Evolutionary conservation across 2,329 filamentous ascomycete species (phyloP), one percentile per base, ranked within the genome.

Genomic region (Fusarium sp.): DNA sequence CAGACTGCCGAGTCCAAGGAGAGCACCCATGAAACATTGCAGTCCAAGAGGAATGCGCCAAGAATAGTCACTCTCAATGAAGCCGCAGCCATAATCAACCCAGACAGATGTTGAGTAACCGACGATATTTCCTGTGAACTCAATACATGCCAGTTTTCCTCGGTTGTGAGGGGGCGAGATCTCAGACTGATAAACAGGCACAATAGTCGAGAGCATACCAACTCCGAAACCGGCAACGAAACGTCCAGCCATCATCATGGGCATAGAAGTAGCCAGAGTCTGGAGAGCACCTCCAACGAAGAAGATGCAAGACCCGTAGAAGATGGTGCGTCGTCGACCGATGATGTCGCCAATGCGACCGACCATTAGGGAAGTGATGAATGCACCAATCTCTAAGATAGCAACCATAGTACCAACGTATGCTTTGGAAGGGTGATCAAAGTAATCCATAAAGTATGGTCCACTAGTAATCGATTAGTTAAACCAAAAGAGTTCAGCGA

Each of bases 31-130:
- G 50, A 97, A 81, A 78, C 96, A 98, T 82, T 99, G 96, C 91
- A 97, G 93, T 49, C 94, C 83, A 56, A 99, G 84, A 3, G 96
- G 96, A 47, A 98, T 77, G 53, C 96, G 93, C 96, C 96, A 99
- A 4, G 96, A 94, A 84, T 92, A 88, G 80, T 98, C 86, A 77
- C 86, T 93, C 70, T 94, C 83, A 79, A 99, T 98, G 80, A 88
- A 98, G 64, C 93, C 96, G 83, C 95, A 98, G 77, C 96, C 95
- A 83, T 98, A 99, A 82, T 99, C 96, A 33, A 98, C 95, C 96
- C 96, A 99, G 27, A 98, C 95, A 76, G 95, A 98, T 58, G 94
- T 94, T 60, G 95, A 92, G 80, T 99, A 99, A 36, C 96, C 96
- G 68, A 94, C 92, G 71, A 99, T 97, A 82, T 99, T 99, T 59